Evolutionary conservation across 208 protist species (phyloP).

Genomic region (Trypanosomatidae sp.): DNA sequence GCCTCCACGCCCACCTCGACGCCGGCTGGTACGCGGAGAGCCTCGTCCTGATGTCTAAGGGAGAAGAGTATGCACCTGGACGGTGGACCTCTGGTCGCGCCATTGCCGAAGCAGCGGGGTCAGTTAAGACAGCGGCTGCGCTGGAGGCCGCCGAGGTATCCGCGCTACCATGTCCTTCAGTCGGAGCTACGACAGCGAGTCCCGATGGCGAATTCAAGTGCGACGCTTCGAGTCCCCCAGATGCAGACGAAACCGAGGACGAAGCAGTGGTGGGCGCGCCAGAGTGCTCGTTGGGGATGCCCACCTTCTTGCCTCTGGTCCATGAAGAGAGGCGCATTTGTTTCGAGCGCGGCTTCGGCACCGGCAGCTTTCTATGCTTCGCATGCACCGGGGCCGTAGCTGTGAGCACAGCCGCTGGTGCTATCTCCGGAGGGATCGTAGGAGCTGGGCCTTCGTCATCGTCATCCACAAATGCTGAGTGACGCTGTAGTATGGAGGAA

Average conservation of each 20-base stretch:
- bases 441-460: background rate
- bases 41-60: background rate
- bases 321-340: slow-evolving; percentile 1
- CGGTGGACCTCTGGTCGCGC: background rate
- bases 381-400: background rate
- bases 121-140: background rate
- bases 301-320: background rate
- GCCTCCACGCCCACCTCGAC: slow-evolving; percentile 8
- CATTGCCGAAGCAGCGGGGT: background rate
- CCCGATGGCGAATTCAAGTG: background rate
- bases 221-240: background rate
- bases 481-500: background rate
- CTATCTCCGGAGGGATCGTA: background rate
- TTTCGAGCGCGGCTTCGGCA: slow-evolving; percentile 22
- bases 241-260: background rate
- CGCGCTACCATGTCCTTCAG: background rate
- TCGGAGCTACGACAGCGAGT: background rate
- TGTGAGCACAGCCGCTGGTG: background rate
- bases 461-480: background rate
- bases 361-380: background rate
- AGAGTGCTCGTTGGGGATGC: background rate
- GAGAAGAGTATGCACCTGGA: background rate
- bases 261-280: background rate
- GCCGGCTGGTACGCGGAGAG: background rate
- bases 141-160: background rate